Conservation (phyloP, 1,139 yeast species). For the Blastobotrys capitulatus region DNA sequence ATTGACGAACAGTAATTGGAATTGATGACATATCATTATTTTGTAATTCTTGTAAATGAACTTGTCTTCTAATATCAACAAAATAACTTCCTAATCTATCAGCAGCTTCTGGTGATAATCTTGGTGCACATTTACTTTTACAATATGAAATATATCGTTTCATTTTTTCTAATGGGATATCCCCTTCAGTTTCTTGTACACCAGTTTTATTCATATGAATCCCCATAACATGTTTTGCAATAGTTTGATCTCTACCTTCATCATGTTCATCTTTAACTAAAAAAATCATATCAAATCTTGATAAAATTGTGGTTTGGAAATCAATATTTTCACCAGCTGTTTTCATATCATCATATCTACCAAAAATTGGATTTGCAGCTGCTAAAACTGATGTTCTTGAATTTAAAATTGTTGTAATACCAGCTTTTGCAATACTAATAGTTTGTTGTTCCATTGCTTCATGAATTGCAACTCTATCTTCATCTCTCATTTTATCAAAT, state of each 20-base stretch:
- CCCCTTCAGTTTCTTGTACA: conserved; percentile 63
- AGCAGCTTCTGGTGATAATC: conserved; percentile 83
- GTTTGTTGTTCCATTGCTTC: conserved; percentile 99
- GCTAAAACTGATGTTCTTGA: conserved; percentile 96
- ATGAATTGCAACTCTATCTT: conserved; percentile 97
- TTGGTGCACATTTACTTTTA: conserved; percentile 85
- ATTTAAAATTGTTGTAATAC: conserved; percentile 91
- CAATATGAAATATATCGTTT: conserved; percentile 89
- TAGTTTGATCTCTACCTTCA: conserved; percentile 75
- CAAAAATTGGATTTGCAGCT: conserved; percentile 96
- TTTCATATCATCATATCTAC: conserved; percentile 92
- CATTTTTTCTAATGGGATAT: conserved; percentile 86
- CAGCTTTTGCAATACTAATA: conserved; percentile 98
- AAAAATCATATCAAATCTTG: conserved; percentile 98
- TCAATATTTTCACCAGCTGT: conserved; percentile 98
- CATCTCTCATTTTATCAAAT: conserved; percentile 98
- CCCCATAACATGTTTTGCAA: conserved; percentile 93
- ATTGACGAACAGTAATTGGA: conserved; percentile 95
- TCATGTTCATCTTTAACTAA: conserved; percentile 95
- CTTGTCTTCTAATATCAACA: conserved; percentile 80
- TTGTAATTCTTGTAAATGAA: conserved; percentile 73
- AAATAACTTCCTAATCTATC: conserved; percentile 92
- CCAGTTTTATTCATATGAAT: conserved; percentile 76
- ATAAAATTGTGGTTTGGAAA: conserved; percentile 92
- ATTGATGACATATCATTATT: conserved; percentile 89